Conservation (phyloP, 768 basidiomycete genomes). For the Lactarius deliciosus region DNA sequence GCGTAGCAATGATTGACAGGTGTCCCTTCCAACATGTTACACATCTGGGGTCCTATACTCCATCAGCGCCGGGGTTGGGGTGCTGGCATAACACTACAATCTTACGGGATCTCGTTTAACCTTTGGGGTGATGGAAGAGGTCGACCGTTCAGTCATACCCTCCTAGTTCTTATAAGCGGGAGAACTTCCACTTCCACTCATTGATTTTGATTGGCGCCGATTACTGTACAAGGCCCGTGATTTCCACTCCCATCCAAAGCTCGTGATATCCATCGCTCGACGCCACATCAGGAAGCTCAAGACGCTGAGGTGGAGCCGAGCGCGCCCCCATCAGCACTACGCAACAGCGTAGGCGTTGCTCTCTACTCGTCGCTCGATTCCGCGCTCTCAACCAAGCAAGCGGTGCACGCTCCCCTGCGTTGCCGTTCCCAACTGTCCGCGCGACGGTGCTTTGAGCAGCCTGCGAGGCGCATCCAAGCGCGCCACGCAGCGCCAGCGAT, state of each 20-base stretch:
- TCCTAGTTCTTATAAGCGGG: too few species aligned
- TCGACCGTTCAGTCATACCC: background rate
- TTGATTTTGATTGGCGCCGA: conserved; percentile 2
- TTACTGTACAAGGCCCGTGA: background rate
- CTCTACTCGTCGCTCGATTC: background rate
- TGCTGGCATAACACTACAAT: background rate
- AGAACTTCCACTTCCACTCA: background rate
- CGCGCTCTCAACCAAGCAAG: conserved; percentile 3
- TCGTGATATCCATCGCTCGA: background rate
- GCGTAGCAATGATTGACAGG: conserved; percentile 31
- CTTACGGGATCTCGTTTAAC: background rate
- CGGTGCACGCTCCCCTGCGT: background rate
- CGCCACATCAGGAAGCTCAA: background rate
- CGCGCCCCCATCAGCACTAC: background rate
- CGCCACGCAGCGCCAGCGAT: background rate
- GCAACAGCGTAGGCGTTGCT: background rate
- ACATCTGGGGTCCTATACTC: background rate
- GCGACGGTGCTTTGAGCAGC: background rate
- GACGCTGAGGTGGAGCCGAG: background rate
- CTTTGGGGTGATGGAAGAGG: conserved; percentile 3
- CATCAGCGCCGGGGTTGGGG: background rate
- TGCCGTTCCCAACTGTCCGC: background rate
- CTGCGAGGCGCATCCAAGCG: background rate
- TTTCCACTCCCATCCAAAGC: background rate
- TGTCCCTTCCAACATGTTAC: conserved; percentile 4